Conservation (phyloP, 129 eudicot species). For the Centella asiatica region DNA sequence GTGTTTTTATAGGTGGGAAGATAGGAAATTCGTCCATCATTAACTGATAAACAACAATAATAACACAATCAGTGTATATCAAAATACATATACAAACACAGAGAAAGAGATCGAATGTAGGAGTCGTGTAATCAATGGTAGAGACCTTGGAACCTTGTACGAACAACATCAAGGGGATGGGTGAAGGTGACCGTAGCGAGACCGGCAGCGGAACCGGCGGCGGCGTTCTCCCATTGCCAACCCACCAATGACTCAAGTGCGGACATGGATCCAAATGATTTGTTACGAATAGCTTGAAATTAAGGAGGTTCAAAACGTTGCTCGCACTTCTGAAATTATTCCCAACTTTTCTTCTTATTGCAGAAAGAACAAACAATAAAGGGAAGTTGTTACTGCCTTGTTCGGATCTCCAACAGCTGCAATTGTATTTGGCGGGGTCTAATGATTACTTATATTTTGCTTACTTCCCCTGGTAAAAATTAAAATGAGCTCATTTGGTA, state of each 20-base stretch:
- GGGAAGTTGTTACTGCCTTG: no score
- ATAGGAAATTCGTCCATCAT: constrained; percentile 70
- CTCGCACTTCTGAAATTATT: neutral
- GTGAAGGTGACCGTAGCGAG: constrained; percentile 81
- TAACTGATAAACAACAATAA: constrained; percentile 31
- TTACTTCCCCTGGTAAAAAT: no score
- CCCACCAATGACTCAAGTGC: constrained; percentile 31
- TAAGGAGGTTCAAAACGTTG: no score
- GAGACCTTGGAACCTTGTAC: constrained; percentile 88
- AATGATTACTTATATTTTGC: no score
- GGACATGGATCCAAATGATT: constrained; percentile 7
- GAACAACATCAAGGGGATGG: constrained; percentile 97
- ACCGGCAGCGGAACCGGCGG: constrained; percentile 92
- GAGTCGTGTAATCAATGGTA: neutral
- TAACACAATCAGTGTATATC: no score
- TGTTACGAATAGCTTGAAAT: no score
- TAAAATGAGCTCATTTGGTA: no score
- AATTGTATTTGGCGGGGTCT: no score
- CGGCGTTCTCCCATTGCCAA: constrained; percentile 90
- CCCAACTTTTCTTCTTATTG: no score
- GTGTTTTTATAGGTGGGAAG: constrained; percentile 72
- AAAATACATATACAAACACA: neutral
- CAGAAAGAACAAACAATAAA: no score
- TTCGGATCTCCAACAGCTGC: no score
- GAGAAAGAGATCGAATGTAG: neutral